A percentile compares a stretch with the other conserved stretches of the same genome.
Conservation (phyloP, 306 rosid genomes). For the Alnus glutinosa region DNA sequence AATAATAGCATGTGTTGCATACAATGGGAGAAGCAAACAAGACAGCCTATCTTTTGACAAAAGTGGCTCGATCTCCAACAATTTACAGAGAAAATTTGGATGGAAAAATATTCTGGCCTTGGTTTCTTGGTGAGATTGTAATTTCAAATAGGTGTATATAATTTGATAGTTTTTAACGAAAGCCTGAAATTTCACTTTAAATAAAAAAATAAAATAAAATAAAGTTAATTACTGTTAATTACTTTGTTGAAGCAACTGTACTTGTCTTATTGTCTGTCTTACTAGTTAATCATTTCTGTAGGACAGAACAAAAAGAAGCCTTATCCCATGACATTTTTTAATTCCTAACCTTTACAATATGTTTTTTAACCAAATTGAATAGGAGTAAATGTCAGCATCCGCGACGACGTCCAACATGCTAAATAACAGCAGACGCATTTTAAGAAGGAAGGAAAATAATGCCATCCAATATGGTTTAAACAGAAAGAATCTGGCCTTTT, state of each 20-base stretch:
- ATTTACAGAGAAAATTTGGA: too few relatives aligned
- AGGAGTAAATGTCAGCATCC: background rate
- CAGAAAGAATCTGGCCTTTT: slow-evolving; percentile 55
- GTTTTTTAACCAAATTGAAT: background rate
- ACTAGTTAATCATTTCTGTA: background rate
- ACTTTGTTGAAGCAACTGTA: background rate
- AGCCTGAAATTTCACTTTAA: too few relatives aligned
- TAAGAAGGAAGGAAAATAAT: slow-evolving; percentile 37
- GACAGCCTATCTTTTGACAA: too few relatives aligned
- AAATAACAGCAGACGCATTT: slow-evolving; percentile 21
- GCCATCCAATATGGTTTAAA: slow-evolving; percentile 43
- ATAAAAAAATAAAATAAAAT: too few relatives aligned
- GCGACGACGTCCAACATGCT: slow-evolving; percentile 18
- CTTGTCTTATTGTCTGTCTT: slow-evolving; percentile 22
- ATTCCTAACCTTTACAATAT: background rate
- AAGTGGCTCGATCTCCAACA: too few relatives aligned
- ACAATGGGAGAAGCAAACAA: too few relatives aligned
- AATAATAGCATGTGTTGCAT: too few relatives aligned
- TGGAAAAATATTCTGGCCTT: too few relatives aligned
- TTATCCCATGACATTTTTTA: background rate
- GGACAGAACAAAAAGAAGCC: slow-evolving; percentile 9
- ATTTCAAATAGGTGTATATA: too few relatives aligned
- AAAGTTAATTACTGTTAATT: background rate
- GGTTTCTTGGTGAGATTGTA: too few relatives aligned
- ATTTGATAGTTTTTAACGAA: too few relatives aligned